Conservation (phyloP, 352 stramenopile genomes). For the Phytophthora ramorum region DNA sequence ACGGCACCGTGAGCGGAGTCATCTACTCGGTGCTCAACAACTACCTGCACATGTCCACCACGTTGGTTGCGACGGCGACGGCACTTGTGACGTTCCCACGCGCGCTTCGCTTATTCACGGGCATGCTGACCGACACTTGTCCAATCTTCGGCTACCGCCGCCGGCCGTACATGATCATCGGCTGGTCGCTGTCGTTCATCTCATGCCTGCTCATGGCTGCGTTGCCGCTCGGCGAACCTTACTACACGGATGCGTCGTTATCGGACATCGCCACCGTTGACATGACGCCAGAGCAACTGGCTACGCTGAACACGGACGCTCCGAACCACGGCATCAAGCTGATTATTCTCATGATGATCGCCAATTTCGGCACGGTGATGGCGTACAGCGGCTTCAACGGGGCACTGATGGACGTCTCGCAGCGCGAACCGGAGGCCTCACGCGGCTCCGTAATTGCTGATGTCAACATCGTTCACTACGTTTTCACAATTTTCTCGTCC, state of each 20-base stretch:
- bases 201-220: constrained; percentile 52
- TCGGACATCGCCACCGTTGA: constrained; percentile 29
- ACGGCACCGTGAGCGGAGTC: constrained; percentile 39
- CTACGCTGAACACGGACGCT: constrained; percentile 47
- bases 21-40: constrained; percentile 68
- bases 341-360: constrained; percentile 73
- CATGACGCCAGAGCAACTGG: constrained; percentile 43
- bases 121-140: constrained; percentile 72
- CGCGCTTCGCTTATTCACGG: constrained; percentile 60
- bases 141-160: constrained; percentile 80
- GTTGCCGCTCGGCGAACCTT: constrained; percentile 49
- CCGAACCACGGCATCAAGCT: constrained; percentile 49
- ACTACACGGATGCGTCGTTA: constrained; percentile 44
- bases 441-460: constrained; percentile 49
- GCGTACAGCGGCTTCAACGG: constrained; percentile 75
- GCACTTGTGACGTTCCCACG: constrained; percentile 53
- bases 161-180: constrained; percentile 86
- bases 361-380: constrained; percentile 80
- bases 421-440: constrained; percentile 44
- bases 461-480: constrained; percentile 41
- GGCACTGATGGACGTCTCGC: constrained; percentile 57
- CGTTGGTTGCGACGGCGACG: constrained; percentile 47
- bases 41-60: constrained; percentile 63
- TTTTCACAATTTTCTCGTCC: constrained; percentile 44
- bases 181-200: constrained; percentile 52